Conservation (phyloP, 768 basidiomycete species). For the Pleurotus eryngii region DNA sequence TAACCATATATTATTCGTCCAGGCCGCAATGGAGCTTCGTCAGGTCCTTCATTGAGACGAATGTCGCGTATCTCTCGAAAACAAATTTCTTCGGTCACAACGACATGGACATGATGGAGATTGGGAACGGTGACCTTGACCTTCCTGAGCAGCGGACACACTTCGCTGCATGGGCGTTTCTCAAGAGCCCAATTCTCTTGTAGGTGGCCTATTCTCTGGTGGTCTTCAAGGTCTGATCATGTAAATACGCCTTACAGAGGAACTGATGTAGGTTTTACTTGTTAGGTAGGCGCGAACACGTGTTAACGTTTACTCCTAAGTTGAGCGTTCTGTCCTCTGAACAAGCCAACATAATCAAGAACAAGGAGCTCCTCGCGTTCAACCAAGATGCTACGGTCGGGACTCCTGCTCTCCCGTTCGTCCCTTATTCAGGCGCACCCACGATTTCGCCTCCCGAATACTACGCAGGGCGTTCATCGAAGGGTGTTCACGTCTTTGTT, state of each 20-base stretch:
- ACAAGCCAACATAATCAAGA: conserved; percentile 49
- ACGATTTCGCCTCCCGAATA: conserved; percentile 48
- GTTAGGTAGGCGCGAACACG: not conserved
- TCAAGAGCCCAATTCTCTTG: conserved; percentile 54
- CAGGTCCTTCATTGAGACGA: conserved; percentile 39
- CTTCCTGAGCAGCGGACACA: conserved; percentile 51
- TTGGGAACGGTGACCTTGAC: conserved; percentile 48
- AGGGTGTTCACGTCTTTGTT: conserved; percentile 53
- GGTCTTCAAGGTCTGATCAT: not conserved
- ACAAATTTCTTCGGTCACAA: conserved; percentile 49
- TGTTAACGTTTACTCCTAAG: conserved; percentile 21
- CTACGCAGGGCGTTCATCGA: conserved; percentile 45
- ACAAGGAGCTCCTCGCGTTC: conserved; percentile 51
- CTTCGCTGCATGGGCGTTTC: conserved; percentile 56
- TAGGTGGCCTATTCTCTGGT: conserved; percentile 23
- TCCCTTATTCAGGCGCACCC: conserved; percentile 32
- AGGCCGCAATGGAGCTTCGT: conserved; percentile 51
- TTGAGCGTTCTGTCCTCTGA: conserved; percentile 33
- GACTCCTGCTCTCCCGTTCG: conserved; percentile 46
- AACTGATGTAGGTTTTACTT: conserved; percentile 29
- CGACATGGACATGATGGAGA: conserved; percentile 61
- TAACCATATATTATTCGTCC: not conserved
- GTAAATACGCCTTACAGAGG: conserved; percentile 20
- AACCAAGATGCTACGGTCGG: conserved; percentile 46
- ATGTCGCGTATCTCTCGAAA: conserved; percentile 36